phyloP scores from a whole-genome alignment of 2,329 filamentous ascomycete genomes.

The Hymenoscyphus scutula region DNA sequence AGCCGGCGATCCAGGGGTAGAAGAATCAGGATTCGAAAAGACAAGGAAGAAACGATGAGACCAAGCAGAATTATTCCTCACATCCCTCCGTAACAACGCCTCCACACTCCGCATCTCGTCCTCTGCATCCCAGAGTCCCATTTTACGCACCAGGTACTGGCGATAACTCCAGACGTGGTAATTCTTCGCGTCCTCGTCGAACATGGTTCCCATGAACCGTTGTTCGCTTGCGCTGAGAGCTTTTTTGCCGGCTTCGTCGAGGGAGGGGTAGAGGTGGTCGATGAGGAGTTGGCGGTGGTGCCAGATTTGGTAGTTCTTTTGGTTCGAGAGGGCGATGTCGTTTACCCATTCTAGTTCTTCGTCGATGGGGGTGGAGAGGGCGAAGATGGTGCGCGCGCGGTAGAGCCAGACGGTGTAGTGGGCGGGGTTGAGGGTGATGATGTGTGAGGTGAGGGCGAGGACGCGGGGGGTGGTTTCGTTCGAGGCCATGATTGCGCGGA shows the following conservation, averaged over 20 bases:
- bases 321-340: conserved; percentile 72
- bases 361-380: conserved; percentile 43
- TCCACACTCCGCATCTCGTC: conserved; percentile 71
- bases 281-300: conserved; percentile 67
- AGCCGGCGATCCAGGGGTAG: conserved; percentile 47
- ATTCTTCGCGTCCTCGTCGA: conserved; percentile 87
- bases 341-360: conserved; percentile 83
- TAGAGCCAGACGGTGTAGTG: conserved; percentile 99
- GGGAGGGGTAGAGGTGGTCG: conserved; percentile 56
- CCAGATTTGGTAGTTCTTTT: conserved; percentile 99
- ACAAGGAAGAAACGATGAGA: conserved; percentile 95
- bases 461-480: conserved; percentile 80
- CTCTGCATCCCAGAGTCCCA: conserved; percentile 61
- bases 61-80: conserved; percentile 97
- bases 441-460: conserved; percentile 78
- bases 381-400: conserved; percentile 74
- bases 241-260: conserved; percentile 52
- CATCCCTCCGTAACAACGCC: conserved; percentile 70
- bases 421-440: conserved; percentile 90
- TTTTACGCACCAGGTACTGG: conserved; percentile 63
- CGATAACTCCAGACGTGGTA: conserved; percentile 98
- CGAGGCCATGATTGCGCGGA: conserved; percentile 86
- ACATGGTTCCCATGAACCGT: conserved; percentile 75
- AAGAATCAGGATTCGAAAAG: conserved; percentile 60
- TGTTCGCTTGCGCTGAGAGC: conserved; percentile 64